Percentiles rank a stretch among this genome's conserved stretches.
These are phyloP conservation scores for Geotrichum citri-aurantii DNA, from an alignment of 1,139 yeast species.

Conservation along the genomic window DNA sequence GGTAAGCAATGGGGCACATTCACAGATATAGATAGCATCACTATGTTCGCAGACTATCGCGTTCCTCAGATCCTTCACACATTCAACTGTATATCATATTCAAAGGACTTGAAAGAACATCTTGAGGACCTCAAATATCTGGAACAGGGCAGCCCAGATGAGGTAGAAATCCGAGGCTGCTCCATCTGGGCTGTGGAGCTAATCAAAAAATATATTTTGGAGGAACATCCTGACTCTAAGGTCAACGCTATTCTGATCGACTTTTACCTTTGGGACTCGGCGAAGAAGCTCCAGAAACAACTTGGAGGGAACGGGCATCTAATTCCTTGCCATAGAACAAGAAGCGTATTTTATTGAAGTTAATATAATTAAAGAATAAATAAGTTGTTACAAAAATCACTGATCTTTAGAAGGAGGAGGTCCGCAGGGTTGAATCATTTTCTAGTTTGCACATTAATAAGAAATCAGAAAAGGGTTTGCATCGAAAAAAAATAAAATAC, in stretches of 20 bases:
- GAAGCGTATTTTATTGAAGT: conserved; percentile 35
- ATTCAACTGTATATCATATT: conserved; percentile 37
- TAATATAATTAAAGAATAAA: background rate
- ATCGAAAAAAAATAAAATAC: background rate
- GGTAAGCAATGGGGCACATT: conserved; percentile 36
- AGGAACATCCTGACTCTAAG: conserved; percentile 23
- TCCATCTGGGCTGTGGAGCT: conserved; percentile 41
- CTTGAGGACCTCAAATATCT: conserved; percentile 25
- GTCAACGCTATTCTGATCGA: conserved; percentile 40
- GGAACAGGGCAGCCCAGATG: conserved; percentile 33
- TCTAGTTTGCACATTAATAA: conserved; percentile 24
- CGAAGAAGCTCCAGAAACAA: conserved; percentile 35
- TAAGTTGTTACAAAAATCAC: background rate
- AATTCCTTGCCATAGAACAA: conserved; percentile 38
- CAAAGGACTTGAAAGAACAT: conserved; percentile 27
- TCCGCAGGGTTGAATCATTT: conserved; percentile 49
- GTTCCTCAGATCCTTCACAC: conserved; percentile 41
- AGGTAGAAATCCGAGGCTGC: conserved; percentile 40
- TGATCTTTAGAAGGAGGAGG: conserved; percentile 21
- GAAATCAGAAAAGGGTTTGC: background rate
- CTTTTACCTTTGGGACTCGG: conserved; percentile 43
- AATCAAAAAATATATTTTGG: conserved; percentile 28
- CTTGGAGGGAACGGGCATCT: conserved; percentile 22
- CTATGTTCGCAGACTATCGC: conserved; percentile 46
- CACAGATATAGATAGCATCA: conserved; percentile 37